phyloP scores from a whole-genome alignment of 2,329 filamentous ascomycete species.

The Alternaria novae-zelandiae region DNA sequence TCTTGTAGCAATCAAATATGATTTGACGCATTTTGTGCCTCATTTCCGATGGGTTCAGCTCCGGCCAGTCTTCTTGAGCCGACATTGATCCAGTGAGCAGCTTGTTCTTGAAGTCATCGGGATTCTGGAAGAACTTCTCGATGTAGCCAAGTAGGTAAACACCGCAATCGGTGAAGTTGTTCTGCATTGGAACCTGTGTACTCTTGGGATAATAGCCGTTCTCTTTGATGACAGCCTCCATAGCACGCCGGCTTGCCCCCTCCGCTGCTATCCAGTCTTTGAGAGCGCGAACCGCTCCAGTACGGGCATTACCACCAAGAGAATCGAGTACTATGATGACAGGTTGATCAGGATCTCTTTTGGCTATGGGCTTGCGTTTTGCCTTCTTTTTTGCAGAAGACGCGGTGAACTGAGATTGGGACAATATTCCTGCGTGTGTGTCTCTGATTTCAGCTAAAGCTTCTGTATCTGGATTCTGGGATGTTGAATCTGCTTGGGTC shows the following conservation, averaged over 20 bases:
- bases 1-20: conserved; percentile 69
- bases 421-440: conserved; percentile 1
- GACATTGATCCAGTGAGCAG: conserved; percentile 71
- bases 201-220: conserved; percentile 71
- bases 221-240: conserved; percentile 53
- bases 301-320: conserved; percentile 64
- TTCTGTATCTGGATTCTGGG: not conserved
- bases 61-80: conserved; percentile 61
- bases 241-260: conserved; percentile 66
- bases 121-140: conserved; percentile 78
- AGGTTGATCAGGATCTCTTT: conserved; percentile 53
- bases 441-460: not conserved
- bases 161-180: conserved; percentile 89
- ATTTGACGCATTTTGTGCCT: conserved; percentile 70
- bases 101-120: conserved; percentile 71
- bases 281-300: conserved; percentile 67
- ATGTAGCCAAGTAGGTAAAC: conserved; percentile 86
- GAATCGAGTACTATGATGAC: conserved; percentile 90
- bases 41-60: conserved; percentile 62
- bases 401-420: conserved; percentile 7
- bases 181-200: conserved; percentile 73
- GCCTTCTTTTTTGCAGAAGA: conserved; percentile 29
- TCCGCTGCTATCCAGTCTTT: conserved; percentile 81
- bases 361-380: conserved; percentile 32
- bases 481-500: not conserved